These are phyloP conservation scores for Erythrophleum ivorense DNA, from an alignment of 331 rosid genomes.

Conservation along the genomic window DNA sequence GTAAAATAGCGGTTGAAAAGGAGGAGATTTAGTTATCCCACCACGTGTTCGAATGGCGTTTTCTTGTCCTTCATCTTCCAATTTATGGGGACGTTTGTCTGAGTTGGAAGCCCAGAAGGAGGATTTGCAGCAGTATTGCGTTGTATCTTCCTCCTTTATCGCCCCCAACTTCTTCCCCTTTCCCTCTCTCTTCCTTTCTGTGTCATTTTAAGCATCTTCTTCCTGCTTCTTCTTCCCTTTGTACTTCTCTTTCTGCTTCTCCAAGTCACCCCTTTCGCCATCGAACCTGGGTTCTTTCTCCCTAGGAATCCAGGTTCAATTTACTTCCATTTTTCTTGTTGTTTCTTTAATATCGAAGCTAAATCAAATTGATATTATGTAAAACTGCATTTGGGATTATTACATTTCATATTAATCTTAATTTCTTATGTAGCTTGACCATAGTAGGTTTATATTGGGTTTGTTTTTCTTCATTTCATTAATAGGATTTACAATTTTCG, in stretches of 20 bases:
- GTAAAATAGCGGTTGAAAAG: slow-evolving; percentile 22
- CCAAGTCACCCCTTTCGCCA: background rate
- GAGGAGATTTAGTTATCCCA: slow-evolving; percentile 16
- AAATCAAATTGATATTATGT: background rate
- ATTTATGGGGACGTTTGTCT: slow-evolving; percentile 30
- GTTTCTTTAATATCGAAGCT: background rate
- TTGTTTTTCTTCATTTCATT: background rate
- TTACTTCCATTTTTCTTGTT: background rate
- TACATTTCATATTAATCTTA: background rate
- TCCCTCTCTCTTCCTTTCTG: background rate
- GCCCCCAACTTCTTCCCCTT: background rate
- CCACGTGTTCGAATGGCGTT: slow-evolving; percentile 48
- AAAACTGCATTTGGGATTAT: background rate
- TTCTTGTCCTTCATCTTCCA: background rate
- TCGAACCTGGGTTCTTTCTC: slow-evolving; percentile 3
- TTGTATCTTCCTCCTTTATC: slow-evolving; percentile 43
- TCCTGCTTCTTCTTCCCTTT: background rate
- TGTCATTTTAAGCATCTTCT: background rate
- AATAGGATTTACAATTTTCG: background rate
- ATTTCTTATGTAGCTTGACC: background rate
- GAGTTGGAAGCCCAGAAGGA: slow-evolving; percentile 39
- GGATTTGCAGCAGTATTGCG: background rate
- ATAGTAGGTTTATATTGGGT: too few species aligned
- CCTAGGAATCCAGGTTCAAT: background rate
- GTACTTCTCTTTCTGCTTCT: background rate